Evolutionary conservation across 2,329 filamentous ascomycete species (phyloP).

Genomic region (Monosporascus sp.): DNA sequence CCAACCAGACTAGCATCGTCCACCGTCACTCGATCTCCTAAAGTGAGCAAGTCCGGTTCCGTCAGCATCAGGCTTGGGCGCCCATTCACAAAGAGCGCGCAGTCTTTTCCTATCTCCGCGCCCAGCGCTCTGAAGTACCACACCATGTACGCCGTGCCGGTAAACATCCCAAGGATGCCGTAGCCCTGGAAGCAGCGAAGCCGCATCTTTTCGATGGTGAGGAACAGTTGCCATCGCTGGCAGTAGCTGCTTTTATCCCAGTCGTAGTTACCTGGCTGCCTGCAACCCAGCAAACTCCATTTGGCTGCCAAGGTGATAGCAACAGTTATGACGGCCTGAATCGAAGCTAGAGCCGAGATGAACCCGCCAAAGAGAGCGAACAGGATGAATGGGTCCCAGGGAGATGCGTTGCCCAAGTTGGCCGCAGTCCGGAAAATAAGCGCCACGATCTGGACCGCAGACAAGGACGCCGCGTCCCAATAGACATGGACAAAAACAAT

Average conservation of each 20-base stretch:
- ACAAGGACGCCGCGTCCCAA: conserved; percentile 47
- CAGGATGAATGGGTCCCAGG: conserved; percentile 30
- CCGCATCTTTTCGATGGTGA: conserved; percentile 46
- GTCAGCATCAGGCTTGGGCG: conserved; percentile 49
- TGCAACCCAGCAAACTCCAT: conserved; percentile 47
- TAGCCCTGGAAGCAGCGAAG: conserved; percentile 44
- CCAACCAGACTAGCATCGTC: conserved; percentile 53
- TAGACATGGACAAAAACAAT: conserved; percentile 42
- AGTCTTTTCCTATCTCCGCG: conserved; percentile 49
- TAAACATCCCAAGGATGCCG: conserved; percentile 48
- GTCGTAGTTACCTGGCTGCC: conserved; percentile 48
- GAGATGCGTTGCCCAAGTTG: conserved; percentile 17
- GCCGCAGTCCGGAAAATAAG: background rate
- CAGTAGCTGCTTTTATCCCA: conserved; percentile 55
- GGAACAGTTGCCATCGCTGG: conserved; percentile 53
- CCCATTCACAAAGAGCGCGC: conserved; percentile 50
- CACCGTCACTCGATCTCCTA: conserved; percentile 48
- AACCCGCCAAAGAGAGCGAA: conserved; percentile 35
- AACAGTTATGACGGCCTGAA: conserved; percentile 39
- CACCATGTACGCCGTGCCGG: conserved; percentile 47
- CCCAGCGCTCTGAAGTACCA: conserved; percentile 51
- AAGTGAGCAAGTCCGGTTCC: conserved; percentile 50
- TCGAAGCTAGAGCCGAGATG: conserved; percentile 37
- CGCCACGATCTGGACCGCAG: conserved; percentile 40
- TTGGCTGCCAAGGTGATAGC: conserved; percentile 41